A percentile compares a stretch with the other conserved stretches of the same genome.
Evolutionary conservation across 2,329 filamentous ascomycete genomes (phyloP).

Genomic region (Fusarium musae): DNA sequence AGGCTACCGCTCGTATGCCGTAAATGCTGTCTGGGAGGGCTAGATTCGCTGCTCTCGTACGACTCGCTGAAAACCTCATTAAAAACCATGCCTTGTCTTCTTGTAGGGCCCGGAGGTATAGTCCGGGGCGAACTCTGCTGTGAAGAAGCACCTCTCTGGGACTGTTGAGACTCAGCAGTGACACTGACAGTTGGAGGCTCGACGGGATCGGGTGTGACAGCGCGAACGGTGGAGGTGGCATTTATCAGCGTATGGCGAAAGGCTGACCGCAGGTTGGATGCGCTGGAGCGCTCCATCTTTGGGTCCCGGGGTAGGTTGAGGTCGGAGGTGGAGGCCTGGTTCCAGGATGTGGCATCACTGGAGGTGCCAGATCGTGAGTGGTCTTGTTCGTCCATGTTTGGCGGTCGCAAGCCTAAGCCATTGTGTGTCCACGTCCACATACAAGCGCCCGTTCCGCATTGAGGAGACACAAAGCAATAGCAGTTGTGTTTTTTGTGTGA

Average conservation of each 20-base stretch:
- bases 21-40: slow-evolving; percentile 49
- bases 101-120: slow-evolving; percentile 51
- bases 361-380: slow-evolving; percentile 50
- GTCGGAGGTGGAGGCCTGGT: slow-evolving; percentile 45
- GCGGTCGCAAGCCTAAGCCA: slow-evolving; percentile 59
- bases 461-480: slow-evolving; percentile 33
- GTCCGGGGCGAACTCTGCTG: slow-evolving; percentile 50
- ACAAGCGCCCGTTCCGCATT: slow-evolving; percentile 48
- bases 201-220: slow-evolving; percentile 72
- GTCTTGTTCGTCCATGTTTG: slow-evolving; percentile 59
- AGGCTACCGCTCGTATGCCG: slow-evolving; percentile 51
- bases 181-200: slow-evolving; percentile 48
- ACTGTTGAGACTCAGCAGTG: slow-evolving; percentile 37
- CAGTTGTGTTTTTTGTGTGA: slow-evolving; percentile 6
- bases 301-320: slow-evolving; percentile 45
- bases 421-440: slow-evolving; percentile 55
- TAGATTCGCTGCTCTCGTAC: slow-evolving; percentile 59
- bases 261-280: slow-evolving; percentile 50
- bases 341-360: slow-evolving; percentile 50
- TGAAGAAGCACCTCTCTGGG: slow-evolving; percentile 42
- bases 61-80: slow-evolving; percentile 65
- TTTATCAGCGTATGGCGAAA: slow-evolving; percentile 46
- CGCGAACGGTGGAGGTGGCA: slow-evolving; percentile 63
- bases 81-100: slow-evolving; percentile 71
- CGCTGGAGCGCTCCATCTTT: slow-evolving; percentile 51